These are phyloP conservation scores for Cyberlindnera xylosilytica DNA, from an alignment of 805 yeast genomes.

Conservation along the genomic window DNA sequence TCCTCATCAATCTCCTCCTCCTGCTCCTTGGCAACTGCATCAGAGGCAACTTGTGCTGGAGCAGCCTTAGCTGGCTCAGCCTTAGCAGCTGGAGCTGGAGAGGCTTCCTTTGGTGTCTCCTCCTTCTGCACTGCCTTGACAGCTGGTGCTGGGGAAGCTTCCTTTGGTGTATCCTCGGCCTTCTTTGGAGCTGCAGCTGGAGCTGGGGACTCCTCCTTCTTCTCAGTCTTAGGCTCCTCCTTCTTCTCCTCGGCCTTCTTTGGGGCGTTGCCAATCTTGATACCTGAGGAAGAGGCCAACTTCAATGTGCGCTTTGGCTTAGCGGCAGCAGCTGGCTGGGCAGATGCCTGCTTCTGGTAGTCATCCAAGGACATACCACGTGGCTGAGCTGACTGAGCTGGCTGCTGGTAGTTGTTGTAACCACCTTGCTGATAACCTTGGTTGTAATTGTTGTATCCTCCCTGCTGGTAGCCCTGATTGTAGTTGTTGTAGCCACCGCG, in stretches of 20 bases:
- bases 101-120: constrained; percentile 14
- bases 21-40: constrained; percentile 58
- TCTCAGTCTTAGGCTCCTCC: constrained; percentile 26
- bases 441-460: constrained; percentile 15
- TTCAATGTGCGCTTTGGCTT: constrained; percentile 60
- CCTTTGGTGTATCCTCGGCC: constrained; percentile 13
- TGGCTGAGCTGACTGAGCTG: constrained; percentile 29
- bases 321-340: constrained; percentile 10
- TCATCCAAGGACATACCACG: constrained; percentile 79
- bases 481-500: constrained; percentile 22
- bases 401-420: constrained; percentile 18
- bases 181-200: constrained; percentile 7
- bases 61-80: constrained; percentile 13
- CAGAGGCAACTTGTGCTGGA: constrained; percentile 31
- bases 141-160: constrained; percentile 15
- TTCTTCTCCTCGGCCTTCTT: constrained; percentile 34
- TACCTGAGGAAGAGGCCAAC: constrained; percentile 61
- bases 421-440: constrained; percentile 10
- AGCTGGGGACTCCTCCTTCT: constrained; percentile 15
- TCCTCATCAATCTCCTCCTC: constrained; percentile 84
- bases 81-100: constrained; percentile 21
- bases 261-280: constrained; percentile 55
- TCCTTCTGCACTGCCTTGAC: constrained; percentile 13
- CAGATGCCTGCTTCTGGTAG: constrained; percentile 56
- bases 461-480: constrained; percentile 17